Base-by-base conservation (phyloP, 352 stramenopile genomes). In the Phytophthora hybrid region DNA sequence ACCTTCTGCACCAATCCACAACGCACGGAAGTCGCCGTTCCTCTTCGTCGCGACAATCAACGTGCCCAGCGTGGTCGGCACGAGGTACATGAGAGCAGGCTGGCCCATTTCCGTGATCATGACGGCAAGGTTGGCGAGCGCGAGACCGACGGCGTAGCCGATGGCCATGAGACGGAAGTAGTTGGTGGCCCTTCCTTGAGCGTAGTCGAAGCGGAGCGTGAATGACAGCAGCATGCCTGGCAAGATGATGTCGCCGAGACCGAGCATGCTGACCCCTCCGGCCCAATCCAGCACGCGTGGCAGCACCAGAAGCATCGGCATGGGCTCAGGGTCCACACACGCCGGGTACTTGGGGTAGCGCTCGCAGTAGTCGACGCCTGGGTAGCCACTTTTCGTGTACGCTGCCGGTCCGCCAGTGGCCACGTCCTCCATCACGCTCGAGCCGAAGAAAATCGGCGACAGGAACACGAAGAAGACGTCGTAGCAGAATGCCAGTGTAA, bases 381-480 rank as follows among this genome's bases (percentile, higher is more conserved):
- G 87, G 59, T 93, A 93, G 41, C 77, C 87, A 54, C 72, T 84
- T 49, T 86, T 84, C 5, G 85, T 91, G 62, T 88, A 90, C 11
- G 88, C 84, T 21, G 86, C 77, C n/a, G 86, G 82, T 13, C 94
- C 94, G 21, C 84, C 92, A 9, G 95, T 98, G 1, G 96, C 96
- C 5, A 98, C 96, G 68, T 97, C 94, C 60, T 98, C 91, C 96
- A 99, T 99, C 49, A 99, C 89, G 47, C 81, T 96, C 32, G 80
- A 85, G 10, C 87, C 87, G 72, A 98, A 97, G 53, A 98, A 78
- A 18, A 90, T 79, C 2, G 96, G 95, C 34, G 93, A 98, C 19
- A 99, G 61, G 80, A 98, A 98, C 39, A 98, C 95, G 77, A 98
- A 98, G 74, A 98, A 99, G 51, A 99, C 95, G 74, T 99, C 96